Evolutionary conservation across 768 basidiomycete species (phyloP).

Genomic region (Tulasnella sp.): DNA sequence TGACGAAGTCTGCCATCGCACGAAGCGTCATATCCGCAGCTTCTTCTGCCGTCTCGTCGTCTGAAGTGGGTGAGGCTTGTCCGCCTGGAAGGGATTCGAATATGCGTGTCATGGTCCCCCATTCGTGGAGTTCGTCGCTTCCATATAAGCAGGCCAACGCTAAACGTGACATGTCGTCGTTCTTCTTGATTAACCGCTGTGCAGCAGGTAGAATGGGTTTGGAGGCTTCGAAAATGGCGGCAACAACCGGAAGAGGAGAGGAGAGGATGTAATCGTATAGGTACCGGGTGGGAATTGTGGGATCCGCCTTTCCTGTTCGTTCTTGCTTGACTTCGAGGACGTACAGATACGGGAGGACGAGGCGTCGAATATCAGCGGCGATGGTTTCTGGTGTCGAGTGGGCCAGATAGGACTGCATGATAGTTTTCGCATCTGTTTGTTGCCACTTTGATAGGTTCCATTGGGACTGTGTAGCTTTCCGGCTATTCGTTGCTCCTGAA

Average conservation of each 20-base stretch:
- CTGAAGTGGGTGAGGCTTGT: constrained; percentile 54
- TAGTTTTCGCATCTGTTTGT: constrained; percentile 57
- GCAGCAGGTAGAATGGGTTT: constrained; percentile 76
- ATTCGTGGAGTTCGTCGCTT: constrained; percentile 62
- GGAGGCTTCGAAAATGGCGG: constrained; percentile 81
- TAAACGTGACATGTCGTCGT: constrained; percentile 78
- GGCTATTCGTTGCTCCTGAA: constrained; percentile 34
- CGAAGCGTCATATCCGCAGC: constrained; percentile 76
- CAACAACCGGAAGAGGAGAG: constrained; percentile 62
- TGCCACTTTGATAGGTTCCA: constrained; percentile 79
- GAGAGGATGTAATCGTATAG: constrained; percentile 70
- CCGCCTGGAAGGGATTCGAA: constrained; percentile 97
- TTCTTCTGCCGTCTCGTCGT: constrained; percentile 58
- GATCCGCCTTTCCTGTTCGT: constrained; percentile 68
- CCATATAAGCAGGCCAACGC: constrained; percentile 90
- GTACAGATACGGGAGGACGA: constrained; percentile 90
- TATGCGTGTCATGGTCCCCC: constrained; percentile 82
- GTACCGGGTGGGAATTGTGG: constrained; percentile 57
- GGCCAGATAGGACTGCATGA: constrained; percentile 71
- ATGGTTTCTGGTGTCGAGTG: constrained; percentile 65
- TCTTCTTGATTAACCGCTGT: constrained; percentile 72
- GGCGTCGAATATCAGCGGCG: constrained; percentile 61
- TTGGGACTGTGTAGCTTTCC: constrained; percentile 39
- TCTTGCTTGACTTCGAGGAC: constrained; percentile 87
- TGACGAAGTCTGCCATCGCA: constrained; percentile 75